Base-by-base conservation (phyloP, 768 basidiomycete species). In the Exsudoporus frostii region DNA sequence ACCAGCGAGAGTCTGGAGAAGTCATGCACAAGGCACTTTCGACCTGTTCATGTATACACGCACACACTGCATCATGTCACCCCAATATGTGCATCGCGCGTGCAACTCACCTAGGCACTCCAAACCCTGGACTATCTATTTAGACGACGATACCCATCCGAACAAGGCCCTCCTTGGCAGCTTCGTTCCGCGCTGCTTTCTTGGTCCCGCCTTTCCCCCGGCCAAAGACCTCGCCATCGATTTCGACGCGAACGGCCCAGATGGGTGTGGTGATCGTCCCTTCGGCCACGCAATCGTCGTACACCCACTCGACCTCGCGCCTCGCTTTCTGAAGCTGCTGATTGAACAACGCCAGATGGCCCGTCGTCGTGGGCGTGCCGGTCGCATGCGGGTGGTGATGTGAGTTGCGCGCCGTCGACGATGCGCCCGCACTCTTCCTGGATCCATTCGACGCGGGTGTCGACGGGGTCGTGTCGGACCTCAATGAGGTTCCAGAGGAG, bases 331-430 rank as follows among this genome's bases (percentile, higher is more conserved):
- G 84, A 50, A 91, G 66, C 51, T 80, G 74, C 71, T 91, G 89
- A 64, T 92, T 92, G 76, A 92, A 90, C 48, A 92, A 70, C 34
- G 86, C 85, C 11, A 92, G 79, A 64, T 91, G 85, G 5, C 90
- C 90, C 30, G 71, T 69, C 44, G 66, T 73, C 13, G 71, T 63
- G 27, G 68, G 52, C 37, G 65, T 65, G 25, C 63, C 60, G 15
- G 65, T 49, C 38, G 65, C 54, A 24, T 48, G 67, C n/a, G 64
- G 55, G 19, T 50, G 41, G 13, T 33, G 57, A 1, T 20, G 45
- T 4, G n/a, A 27, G 56, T 11, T 45, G 29, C 50, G 55, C 22
- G 24, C 48, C 30, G 46, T 64, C 55, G 63, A 53, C 2, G 50
- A 10, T 30, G 45, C n/a, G 1, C 57, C 40, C 1, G 20, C 20